Evolutionary conservation across 805 yeast genomes (phyloP).

Genomic region (Saturnispora silvae): DNA sequence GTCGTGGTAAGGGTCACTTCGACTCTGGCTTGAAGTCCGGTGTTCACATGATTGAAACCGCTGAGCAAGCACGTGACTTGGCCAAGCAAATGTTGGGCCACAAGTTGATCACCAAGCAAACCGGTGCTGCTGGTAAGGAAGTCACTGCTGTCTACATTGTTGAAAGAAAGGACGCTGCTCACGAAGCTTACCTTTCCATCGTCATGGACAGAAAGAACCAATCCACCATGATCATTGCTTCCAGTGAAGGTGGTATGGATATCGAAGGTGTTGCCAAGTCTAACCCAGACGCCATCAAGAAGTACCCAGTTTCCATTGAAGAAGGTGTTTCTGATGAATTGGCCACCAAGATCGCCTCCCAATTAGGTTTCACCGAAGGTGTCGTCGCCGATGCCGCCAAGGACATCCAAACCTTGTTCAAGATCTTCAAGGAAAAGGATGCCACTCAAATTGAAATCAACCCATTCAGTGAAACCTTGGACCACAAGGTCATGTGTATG

Average conservation of each 20-base stretch:
- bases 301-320: conserved; percentile 68
- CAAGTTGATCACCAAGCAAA: conserved; percentile 93
- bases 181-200: conserved; percentile 93
- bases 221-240: conserved; percentile 87
- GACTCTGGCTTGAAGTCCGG: conserved; percentile 95
- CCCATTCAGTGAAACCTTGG: conserved; percentile 90
- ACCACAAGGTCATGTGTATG: conserved; percentile 89
- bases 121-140: conserved; percentile 94
- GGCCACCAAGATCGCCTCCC: conserved; percentile 68
- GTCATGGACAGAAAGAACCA: conserved; percentile 89
- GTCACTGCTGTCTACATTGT: conserved; percentile 95
- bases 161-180: conserved; percentile 85
- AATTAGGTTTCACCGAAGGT: conserved; percentile 68
- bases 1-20: conserved; percentile 98
- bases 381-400: conserved; percentile 83
- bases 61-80: conserved; percentile 78
- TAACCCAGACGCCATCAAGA: conserved; percentile 85
- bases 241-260: conserved; percentile 99
- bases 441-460: conserved; percentile 98
- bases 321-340: conserved; percentile 70
- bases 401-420: conserved; percentile 76
- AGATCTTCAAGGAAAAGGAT: conserved; percentile 83
- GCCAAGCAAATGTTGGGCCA: conserved; percentile 87
- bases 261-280: conserved; percentile 95
- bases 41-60: conserved; percentile 76